Conservation (phyloP, 768 basidiomycete genomes). For the Gymnopilus junonius region DNA sequence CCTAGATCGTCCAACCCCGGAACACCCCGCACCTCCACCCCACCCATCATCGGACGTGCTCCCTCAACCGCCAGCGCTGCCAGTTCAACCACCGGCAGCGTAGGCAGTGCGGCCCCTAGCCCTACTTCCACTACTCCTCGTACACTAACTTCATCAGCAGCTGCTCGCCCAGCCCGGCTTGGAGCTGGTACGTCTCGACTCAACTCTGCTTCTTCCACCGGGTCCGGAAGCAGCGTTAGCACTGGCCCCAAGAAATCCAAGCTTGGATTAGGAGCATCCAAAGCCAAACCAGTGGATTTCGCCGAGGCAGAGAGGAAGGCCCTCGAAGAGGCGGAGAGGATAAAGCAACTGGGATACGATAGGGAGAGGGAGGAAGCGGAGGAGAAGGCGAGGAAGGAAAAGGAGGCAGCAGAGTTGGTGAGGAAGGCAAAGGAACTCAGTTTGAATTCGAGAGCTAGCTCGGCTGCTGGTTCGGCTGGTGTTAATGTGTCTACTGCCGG, state of each 20-base stretch:
- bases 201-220: slow-evolving; percentile 39
- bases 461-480: slow-evolving; percentile 29
- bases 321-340: slow-evolving; percentile 87
- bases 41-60: slow-evolving; percentile 64
- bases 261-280: slow-evolving; percentile 87
- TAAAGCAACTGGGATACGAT: slow-evolving; percentile 92
- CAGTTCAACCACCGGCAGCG: slow-evolving; percentile 23
- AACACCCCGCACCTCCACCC: slow-evolving; percentile 52
- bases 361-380: slow-evolving; percentile 84
- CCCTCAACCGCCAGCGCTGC: slow-evolving; percentile 39
- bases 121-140: slow-evolving; percentile 54
- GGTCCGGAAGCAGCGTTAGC: slow-evolving; percentile 33
- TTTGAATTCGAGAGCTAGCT: slow-evolving; percentile 28
- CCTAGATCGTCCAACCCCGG: slow-evolving; percentile 57
- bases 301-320: slow-evolving; percentile 93
- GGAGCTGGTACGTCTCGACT: slow-evolving; percentile 44
- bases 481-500: slow-evolving; percentile 28
- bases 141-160: slow-evolving; percentile 67
- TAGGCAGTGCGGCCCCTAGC: slow-evolving; percentile 11
- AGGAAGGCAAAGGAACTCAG: slow-evolving; percentile 43
- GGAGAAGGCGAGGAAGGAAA: slow-evolving; percentile 68
- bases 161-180: slow-evolving; percentile 50
- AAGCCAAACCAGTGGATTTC: slow-evolving; percentile 87
- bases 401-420: slow-evolving; percentile 43
- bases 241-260: slow-evolving; percentile 62